phyloP scores from a whole-genome alignment of 257 asterid species.

The Petunia secreta region DNA sequence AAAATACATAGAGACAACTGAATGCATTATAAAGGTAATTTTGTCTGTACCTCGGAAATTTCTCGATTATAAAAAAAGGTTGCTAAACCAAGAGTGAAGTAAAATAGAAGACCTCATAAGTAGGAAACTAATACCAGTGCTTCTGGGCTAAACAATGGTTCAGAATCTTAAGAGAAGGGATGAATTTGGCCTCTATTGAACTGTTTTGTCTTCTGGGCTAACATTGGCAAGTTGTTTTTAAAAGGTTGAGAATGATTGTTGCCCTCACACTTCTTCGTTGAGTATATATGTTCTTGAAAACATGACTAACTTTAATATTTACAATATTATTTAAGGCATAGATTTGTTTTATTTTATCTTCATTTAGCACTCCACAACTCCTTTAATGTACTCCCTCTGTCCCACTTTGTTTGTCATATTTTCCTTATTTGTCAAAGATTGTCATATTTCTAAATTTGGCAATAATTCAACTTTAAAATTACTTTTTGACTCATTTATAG shows the following conservation, averaged over 20 bases:
- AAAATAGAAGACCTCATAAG: conserved; percentile 10
- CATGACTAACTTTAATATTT: not conserved
- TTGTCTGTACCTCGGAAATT: not conserved
- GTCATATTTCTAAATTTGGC: too few relatives aligned
- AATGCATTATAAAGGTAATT: not conserved
- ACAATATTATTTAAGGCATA: not conserved
- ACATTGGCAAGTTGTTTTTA: conserved; percentile 7
- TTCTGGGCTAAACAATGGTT: not conserved
- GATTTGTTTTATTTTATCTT: not conserved
- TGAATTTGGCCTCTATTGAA: too few relatives aligned
- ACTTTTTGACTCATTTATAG: too few relatives aligned
- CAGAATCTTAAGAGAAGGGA: not conserved
- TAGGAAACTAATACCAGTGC: not conserved
- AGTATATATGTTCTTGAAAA: not conserved
- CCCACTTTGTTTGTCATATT: too few relatives aligned
- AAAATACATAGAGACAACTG: too few relatives aligned
- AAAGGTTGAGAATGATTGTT: conserved; percentile 20
- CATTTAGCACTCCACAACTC: not conserved
- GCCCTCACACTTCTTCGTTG: not conserved
- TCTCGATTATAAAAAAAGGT: too few relatives aligned
- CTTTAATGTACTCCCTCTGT: too few relatives aligned
- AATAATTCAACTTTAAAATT: too few relatives aligned
- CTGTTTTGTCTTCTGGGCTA: conserved; percentile 11
- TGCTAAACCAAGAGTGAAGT: not conserved
- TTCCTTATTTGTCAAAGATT: too few relatives aligned